Evolutionary conservation across 345 rosid genomes (phyloP).

Genomic region (Hibiscus trionum): DNA sequence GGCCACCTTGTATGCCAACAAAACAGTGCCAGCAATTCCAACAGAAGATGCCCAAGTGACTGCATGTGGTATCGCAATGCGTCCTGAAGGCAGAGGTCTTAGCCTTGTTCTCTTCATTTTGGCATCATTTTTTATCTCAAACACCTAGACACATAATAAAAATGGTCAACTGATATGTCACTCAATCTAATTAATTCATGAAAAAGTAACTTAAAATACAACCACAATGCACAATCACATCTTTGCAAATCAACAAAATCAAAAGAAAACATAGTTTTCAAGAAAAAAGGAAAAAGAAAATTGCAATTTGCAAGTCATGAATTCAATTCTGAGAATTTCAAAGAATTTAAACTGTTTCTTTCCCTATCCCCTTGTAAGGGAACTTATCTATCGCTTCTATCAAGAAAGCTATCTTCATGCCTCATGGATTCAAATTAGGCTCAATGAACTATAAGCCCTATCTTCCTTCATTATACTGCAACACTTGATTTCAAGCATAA

Average conservation of each 20-base stretch:
- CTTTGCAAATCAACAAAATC: background rate
- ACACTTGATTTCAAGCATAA: background rate
- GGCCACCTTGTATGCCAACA: constrained; percentile 75
- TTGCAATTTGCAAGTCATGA: background rate
- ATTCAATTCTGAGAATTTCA: background rate
- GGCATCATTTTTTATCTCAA: constrained; percentile 81
- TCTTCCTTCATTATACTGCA: background rate
- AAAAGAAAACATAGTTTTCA: background rate
- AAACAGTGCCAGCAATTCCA: constrained; percentile 66
- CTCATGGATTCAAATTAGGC: background rate
- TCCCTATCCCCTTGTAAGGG: background rate
- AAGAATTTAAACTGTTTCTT: background rate
- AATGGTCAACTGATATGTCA: background rate
- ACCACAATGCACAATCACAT: background rate
- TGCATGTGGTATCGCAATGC: constrained; percentile 65
- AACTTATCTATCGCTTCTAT: background rate
- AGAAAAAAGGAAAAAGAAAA: background rate
- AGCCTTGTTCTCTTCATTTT: constrained; percentile 85
- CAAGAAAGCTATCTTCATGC: background rate
- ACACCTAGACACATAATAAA: constrained; percentile 31
- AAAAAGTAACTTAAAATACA: background rate
- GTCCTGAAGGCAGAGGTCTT: constrained; percentile 86
- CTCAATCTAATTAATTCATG: background rate
- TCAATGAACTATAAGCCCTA: background rate
- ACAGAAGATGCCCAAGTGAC: constrained; percentile 68